Conservation (phyloP, 768 basidiomycete genomes). For the Boletales sp. region DNA sequence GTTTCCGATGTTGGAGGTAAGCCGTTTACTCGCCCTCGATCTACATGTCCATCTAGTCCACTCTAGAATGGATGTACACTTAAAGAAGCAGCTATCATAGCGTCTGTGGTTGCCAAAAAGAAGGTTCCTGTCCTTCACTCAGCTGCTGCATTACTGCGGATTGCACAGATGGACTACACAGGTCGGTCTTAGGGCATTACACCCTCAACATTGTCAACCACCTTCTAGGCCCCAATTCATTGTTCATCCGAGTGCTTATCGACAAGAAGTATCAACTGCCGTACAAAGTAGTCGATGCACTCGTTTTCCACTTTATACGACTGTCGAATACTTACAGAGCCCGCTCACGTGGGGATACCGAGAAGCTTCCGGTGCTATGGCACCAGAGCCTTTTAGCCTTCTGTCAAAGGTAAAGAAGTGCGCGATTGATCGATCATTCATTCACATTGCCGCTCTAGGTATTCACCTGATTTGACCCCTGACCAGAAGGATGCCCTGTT, state of each 20-base stretch:
- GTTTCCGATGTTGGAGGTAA: conserved; percentile 90
- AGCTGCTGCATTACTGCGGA: conserved; percentile 87
- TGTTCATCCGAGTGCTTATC: conserved; percentile 93
- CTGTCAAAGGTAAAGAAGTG: conserved; percentile 68
- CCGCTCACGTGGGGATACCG: conserved; percentile 61
- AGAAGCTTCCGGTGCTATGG: conserved; percentile 95
- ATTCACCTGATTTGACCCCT: conserved; percentile 88
- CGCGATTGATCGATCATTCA: background rate
- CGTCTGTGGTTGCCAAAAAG: conserved; percentile 84
- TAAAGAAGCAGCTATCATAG: conserved; percentile 92
- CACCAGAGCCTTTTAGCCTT: conserved; percentile 96
- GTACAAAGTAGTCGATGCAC: conserved; percentile 94
- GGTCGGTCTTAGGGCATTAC: conserved; percentile 41
- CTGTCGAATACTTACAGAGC: conserved; percentile 89
- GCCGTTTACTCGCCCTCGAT: conserved; percentile 29
- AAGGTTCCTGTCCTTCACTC: conserved; percentile 97
- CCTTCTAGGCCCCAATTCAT: conserved; percentile 74
- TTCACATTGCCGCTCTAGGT: conserved; percentile 45
- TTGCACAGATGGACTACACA: conserved; percentile 95
- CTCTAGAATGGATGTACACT: conserved; percentile 77
- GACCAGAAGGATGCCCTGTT: conserved; percentile 98
- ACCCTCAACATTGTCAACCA: background rate
- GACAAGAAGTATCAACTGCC: conserved; percentile 99
- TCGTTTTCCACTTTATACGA: conserved; percentile 98
- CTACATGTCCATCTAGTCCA: conserved; percentile 17